Conservation (phyloP, 202 grass and related monocot genomes). For the Panicum virgatum region DNA sequence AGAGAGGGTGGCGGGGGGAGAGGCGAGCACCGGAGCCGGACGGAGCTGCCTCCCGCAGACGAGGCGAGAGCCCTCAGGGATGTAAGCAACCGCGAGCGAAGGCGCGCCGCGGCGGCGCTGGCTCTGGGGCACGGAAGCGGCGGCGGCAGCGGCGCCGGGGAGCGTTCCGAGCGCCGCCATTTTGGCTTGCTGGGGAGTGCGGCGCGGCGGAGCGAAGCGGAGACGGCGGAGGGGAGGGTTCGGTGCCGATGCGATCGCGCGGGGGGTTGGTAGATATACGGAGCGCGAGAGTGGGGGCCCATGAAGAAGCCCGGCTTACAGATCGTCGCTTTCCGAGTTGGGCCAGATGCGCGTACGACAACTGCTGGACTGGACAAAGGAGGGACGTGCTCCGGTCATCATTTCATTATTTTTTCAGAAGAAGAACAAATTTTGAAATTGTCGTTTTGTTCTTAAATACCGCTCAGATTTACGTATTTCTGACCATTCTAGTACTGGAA, state of each 20-base stretch:
- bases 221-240: neutral
- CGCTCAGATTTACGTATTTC: no score
- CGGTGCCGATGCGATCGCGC: neutral
- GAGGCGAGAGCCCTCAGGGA: conserved; percentile 13
- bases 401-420: no score
- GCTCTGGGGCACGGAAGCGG: neutral
- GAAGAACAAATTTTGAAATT: no score
- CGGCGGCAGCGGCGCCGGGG: conserved; percentile 1
- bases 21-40: neutral
- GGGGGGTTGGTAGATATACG: conserved; percentile 6
- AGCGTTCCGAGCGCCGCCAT: conserved; percentile 37
- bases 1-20: neutral
- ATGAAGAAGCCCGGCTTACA: neutral
- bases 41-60: conserved; percentile 30
- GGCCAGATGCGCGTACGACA: neutral
- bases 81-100: neutral
- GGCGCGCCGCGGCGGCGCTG: neutral
- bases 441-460: no score
- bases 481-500: no score
- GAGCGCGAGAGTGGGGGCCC: neutral
- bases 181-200: neutral
- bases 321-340: neutral
- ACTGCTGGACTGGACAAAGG: no score
- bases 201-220: neutral
- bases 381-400: no score